Conservation (phyloP, 495 filamentous ascomycete genomes). For the Daldinia grandis region DNA sequence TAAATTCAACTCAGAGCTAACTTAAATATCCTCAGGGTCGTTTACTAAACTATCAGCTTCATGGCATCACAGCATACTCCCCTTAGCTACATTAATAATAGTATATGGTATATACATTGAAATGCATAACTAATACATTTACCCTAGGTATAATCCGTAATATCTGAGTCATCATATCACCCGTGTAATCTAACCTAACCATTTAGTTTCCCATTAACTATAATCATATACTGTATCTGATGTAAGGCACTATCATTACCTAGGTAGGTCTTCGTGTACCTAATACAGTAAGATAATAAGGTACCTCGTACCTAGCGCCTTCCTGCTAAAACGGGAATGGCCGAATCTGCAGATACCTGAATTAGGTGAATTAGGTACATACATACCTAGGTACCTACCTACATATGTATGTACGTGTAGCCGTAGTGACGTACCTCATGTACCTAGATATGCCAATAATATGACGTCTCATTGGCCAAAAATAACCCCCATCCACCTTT, state of each 20-base stretch:
- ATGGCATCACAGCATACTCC: background rate
- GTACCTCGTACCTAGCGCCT: background rate
- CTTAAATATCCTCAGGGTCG: background rate
- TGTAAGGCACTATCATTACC: no score
- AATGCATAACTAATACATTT: background rate
- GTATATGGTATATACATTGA: background rate
- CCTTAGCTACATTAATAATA: background rate
- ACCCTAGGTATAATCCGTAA: no score
- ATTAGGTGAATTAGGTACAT: slow-evolving; percentile 7
- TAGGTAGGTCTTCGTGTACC: no score
- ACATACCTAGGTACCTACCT: no score
- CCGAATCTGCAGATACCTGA: background rate
- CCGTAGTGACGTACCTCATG: slow-evolving; percentile 11
- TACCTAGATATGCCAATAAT: slow-evolving; percentile 7
- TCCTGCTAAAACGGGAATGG: background rate
- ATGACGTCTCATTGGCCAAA: slow-evolving; percentile 18
- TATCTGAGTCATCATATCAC: background rate
- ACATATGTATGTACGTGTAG: slow-evolving; percentile 1
- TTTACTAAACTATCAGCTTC: background rate
- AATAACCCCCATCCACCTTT: slow-evolving; percentile 14
- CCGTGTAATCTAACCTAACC: background rate
- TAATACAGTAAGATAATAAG: no score
- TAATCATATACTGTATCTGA: background rate
- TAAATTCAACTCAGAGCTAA: background rate
- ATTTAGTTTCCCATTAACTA: background rate